Conservation (phyloP, 371 early-diverging fungal species). For the Gilbertella persicaria region DNA sequence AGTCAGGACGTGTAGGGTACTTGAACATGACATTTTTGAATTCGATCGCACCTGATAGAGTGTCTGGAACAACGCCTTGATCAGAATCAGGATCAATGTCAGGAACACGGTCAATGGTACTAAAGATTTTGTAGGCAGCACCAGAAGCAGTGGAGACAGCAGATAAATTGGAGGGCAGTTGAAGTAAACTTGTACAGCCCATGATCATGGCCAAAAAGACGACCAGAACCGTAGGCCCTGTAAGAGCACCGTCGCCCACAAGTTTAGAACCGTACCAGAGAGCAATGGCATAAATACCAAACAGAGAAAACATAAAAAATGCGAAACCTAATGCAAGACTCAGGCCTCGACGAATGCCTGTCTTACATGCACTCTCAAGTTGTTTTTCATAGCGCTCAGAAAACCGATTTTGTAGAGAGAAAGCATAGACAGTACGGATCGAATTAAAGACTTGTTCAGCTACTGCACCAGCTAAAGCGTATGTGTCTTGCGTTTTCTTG, state of each 20-base stretch:
- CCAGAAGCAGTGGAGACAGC: conserved; percentile 63
- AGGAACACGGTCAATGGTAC: conserved; percentile 74
- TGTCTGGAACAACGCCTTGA: conserved; percentile 34
- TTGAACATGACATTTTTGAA: conserved; percentile 68
- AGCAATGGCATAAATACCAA: conserved; percentile 65
- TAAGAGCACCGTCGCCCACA: conserved; percentile 45
- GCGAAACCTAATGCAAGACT: conserved; percentile 59
- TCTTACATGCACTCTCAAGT: conserved; percentile 51
- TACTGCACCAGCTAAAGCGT: conserved; percentile 45
- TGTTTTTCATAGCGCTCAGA: conserved; percentile 57
- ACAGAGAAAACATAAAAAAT: conserved; percentile 60
- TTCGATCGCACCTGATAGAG: conserved; percentile 48
- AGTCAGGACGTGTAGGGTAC: conserved; percentile 64
- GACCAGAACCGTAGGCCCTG: conserved; percentile 54
- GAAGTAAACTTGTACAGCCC: conserved; percentile 43
- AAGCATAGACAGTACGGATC: conserved; percentile 86
- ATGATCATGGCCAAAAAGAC: conserved; percentile 73
- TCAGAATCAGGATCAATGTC: conserved; percentile 58
- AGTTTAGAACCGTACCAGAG: conserved; percentile 78
- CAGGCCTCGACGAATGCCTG: conserved; percentile 55
- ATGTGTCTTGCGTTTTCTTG: conserved; percentile 29
- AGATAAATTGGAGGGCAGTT: conserved; percentile 58
- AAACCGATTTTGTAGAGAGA: conserved; percentile 77
- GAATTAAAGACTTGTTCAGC: conserved; percentile 73
- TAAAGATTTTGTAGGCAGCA: conserved; percentile 68